Base-by-base conservation (phyloP, 208 protist species). In the Tritrichomonas foetus region DNA sequence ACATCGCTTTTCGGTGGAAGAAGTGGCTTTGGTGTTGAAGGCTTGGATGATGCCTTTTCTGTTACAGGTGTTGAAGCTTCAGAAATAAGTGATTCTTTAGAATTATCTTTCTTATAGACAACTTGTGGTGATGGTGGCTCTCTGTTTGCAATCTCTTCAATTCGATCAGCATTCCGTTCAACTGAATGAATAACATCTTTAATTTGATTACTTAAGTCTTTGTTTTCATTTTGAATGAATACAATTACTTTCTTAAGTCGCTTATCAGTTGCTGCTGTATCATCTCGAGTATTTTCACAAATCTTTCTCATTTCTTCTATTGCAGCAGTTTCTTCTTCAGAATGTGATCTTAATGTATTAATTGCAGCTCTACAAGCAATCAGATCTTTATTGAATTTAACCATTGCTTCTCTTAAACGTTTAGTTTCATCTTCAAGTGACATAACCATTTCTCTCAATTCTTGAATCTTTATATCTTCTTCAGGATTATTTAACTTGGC, bases 341-440 rank as follows among this genome's bases (percentile, higher is more conserved):
- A 47, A 41, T 82, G 74, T 3, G 41, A 50, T 82, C 74, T 49
- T 13, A 82, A 27, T 50, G 74, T 82, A 50, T 82, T 82, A 25
- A 82, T 82, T 11, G 74, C 74, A n/a, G 74, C 74, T 9, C 74
- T 3, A 14, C 33, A 82, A 3, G 33, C 33, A n/a, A 39, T 82
- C 41, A 82, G 50, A 39, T 82, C 74, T 82, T 82, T 82, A 41
- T 82, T 82, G 33, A 82, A 47, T 39, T 82, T 82, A 3, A 50
- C 39, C 33, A 47, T 82, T 20, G 39, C 33, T n/a, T 82, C 74
- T 30, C 41, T 20, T 30, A 82, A 47, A 0, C 74, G 1, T 41
- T 82, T 82, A 20, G 41, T 82, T 82, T 82, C 74, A n/a, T 3
- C 33, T 50, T 82, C 74, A 16, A 82, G 39, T 47, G 74, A 82